A percentile compares a stretch with the other conserved stretches of the same genome.
Evolutionary conservation across 305 asterid genomes (phyloP).

Genomic region (Fraxinus albicans): DNA sequence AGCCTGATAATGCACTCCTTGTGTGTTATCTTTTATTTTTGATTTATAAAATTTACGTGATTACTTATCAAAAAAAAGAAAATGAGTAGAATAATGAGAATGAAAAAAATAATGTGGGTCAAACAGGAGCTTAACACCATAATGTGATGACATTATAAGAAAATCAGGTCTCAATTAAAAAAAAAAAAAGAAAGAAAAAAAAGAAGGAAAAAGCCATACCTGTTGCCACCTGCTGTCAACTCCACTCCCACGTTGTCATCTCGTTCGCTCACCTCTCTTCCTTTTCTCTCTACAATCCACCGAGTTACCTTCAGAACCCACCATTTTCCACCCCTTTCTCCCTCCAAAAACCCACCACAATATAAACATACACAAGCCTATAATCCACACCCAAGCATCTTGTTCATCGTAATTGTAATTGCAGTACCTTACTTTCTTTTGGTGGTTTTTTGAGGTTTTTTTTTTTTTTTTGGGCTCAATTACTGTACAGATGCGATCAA

Average conservation of each 20-base stretch:
- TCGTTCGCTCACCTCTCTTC: background rate
- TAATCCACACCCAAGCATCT: conserved; percentile 15
- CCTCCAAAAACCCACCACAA: background rate
- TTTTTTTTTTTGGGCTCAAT: conserved; percentile 15
- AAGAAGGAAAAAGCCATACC: background rate
- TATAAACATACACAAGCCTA: background rate
- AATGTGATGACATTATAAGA: no score
- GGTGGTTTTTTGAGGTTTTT: conserved; percentile 25
- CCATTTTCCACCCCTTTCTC: background rate
- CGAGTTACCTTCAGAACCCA: background rate
- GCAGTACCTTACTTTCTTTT: background rate
- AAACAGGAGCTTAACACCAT: no score
- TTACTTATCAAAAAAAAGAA: no score
- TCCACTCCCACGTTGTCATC: background rate
- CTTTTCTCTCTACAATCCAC: background rate
- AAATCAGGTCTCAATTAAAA: no score
- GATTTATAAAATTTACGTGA: no score
- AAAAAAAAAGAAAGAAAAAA: background rate
- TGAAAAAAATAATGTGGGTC: no score
- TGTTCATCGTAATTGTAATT: conserved; percentile 6
- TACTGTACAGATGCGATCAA: conserved; percentile 40
- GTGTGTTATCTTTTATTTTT: no score
- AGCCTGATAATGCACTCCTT: no score
- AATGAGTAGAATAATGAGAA: no score
- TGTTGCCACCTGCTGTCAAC: background rate